Evolutionary conservation across 202 grass and related monocot genomes (phyloP).

Genomic region (Hordeum pubiflorum): DNA sequence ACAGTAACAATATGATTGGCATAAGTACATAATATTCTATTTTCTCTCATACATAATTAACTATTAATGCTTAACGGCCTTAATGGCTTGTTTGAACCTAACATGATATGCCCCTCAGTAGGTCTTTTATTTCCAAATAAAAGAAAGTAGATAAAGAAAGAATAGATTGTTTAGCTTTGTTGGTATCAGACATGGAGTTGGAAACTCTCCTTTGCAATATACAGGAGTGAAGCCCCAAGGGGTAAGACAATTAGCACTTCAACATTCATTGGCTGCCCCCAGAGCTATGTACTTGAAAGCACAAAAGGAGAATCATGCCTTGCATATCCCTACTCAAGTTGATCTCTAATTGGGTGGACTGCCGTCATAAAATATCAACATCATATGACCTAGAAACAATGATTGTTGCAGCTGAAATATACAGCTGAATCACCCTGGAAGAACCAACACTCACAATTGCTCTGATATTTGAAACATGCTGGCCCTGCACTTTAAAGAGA

Average conservation of each 20-base stretch:
- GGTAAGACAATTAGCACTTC: neutral
- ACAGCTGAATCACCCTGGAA: neutral
- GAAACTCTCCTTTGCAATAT: conserved; percentile 2
- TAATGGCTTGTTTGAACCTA: neutral
- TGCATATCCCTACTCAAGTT: conserved; percentile 19
- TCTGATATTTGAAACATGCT: conserved; percentile 19
- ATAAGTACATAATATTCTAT: conserved; percentile 23
- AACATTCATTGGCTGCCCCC: conserved; percentile 10
- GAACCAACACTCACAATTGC: conserved; percentile 22
- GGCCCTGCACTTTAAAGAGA: conserved; percentile 18
- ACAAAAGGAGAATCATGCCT: conserved; percentile 3
- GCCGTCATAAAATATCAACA: conserved; percentile 33
- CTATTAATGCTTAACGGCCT: neutral
- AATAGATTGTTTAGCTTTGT: conserved; percentile 16
- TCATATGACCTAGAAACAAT: conserved; percentile 33
- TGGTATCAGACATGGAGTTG: neutral
- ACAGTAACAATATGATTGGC: conserved; percentile 22
- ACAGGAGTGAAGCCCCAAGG: neutral
- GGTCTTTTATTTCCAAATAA: neutral
- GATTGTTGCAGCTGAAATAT: conserved; percentile 39
- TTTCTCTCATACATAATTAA: conserved; percentile 4
- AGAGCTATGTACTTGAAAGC: conserved; percentile 20
- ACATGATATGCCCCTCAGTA: neutral
- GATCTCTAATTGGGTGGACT: conserved; percentile 2
- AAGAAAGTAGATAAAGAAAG: neutral